Evolutionary conservation across 2,329 filamentous ascomycete species (phyloP), one percentile per base, ranked within the genome.

Genomic region (Fusarium abutilonis): DNA sequence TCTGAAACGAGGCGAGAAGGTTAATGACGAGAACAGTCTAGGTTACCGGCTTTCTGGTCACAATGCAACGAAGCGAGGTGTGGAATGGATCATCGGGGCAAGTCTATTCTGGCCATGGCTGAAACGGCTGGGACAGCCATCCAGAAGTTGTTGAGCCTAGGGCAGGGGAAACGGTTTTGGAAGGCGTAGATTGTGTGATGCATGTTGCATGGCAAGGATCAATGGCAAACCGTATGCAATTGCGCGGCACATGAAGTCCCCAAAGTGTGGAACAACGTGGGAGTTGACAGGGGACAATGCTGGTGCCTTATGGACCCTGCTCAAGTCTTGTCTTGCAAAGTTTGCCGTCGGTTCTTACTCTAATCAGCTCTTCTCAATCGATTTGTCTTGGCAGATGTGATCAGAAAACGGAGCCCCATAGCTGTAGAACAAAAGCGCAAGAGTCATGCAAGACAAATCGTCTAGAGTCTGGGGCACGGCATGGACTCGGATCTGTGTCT

Each of bases 31-130:
- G 43, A 53, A 56, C 38, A 46, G 61, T 6, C 31, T 62, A 58
- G 61, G 62, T 65, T 64, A 64, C 62, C 62, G 62, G 57, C 49
- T 63, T 56, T 65, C 29, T 65, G 62, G 62, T 64, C 43, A 39
- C 57, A 60, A 53, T 63, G 43, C 59, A 63, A 58, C 48, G 52
- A 61, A 55, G 56, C 52, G 61, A 44, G 8, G 39, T 14, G 10
- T 17, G 40, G 10, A 26, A 35, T 35, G 41, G 52, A 45, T 57
- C 43, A 31, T 61, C 61, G 61, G 61, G 40, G 47, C 39, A 54
- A 35, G 43, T 58, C 61, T 65, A 57, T 59, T 64, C 56, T 65
- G 62, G 62, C 48, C 45, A 65, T 63, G 52, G 62, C 62, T 63
- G 62, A 64, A 64, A 64, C 52, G 56, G 46, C 51, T 35, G 43